phyloP scores from a whole-genome alignment of 768 basidiomycete species.

The Trichaptum fuscoviolaceum region DNA sequence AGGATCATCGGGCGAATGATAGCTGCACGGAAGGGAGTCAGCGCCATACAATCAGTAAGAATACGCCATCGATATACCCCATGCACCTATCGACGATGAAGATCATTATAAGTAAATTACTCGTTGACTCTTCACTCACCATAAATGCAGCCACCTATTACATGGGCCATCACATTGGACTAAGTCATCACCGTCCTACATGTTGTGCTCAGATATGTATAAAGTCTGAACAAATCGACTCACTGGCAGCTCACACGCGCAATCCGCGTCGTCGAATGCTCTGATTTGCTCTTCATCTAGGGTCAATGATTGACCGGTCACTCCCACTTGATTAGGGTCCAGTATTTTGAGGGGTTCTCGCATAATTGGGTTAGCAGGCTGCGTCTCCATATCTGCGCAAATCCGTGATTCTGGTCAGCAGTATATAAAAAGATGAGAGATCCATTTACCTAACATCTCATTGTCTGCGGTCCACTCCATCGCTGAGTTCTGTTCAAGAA shows the following conservation, averaged over 20 bases:
- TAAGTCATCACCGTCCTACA: constrained; percentile 50
- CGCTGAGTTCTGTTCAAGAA: constrained; percentile 15
- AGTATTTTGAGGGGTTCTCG: constrained; percentile 24
- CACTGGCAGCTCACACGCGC: constrained; percentile 55
- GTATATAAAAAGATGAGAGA: constrained; percentile 2
- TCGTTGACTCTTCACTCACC: constrained; percentile 38
- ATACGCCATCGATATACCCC: constrained; percentile 35
- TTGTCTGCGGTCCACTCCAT: constrained; percentile 25
- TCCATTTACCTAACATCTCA: constrained; percentile 44
- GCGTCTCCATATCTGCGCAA: constrained; percentile 29
- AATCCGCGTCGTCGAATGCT: constrained; percentile 32
- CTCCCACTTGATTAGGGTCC: constrained; percentile 34
- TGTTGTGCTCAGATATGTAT: neutral
- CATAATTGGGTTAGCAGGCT: constrained; percentile 11
- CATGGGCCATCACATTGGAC: constrained; percentile 73
- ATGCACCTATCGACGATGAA: constrained; percentile 42
- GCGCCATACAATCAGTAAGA: neutral
- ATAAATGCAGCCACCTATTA: constrained; percentile 68
- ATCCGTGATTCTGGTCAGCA: neutral
- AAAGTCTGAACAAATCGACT: constrained; percentile 1
- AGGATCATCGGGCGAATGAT: constrained; percentile 51
- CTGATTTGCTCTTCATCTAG: constrained; percentile 14
- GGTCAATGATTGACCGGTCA: constrained; percentile 10
- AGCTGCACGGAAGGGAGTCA: constrained; percentile 33
- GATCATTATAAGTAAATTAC: neutral